phyloP scores from a whole-genome alignment of 805 yeast species.

The Soucietia sequanensis region DNA sequence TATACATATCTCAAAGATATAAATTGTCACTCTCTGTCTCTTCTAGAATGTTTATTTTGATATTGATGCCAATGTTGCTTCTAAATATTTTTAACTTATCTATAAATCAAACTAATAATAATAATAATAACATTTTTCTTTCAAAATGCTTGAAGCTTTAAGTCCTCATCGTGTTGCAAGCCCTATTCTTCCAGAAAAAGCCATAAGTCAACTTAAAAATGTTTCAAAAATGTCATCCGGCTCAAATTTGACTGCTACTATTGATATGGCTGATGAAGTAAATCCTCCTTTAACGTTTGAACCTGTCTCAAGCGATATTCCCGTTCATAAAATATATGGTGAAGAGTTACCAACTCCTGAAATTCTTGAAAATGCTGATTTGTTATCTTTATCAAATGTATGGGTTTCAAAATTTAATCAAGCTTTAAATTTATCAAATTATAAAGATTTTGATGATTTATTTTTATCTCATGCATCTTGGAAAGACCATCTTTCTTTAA shows the following conservation, averaged over 20 bases:
- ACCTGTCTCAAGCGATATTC: constrained; percentile 12
- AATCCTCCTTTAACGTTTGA: constrained; percentile 14
- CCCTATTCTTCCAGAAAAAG: not conserved
- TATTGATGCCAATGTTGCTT: no score
- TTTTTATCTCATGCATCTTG: constrained; percentile 26
- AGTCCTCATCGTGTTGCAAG: not conserved
- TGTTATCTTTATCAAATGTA: constrained; percentile 18
- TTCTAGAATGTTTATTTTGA: no score
- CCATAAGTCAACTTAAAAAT: not conserved
- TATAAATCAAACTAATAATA: no score
- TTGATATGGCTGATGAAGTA: constrained; percentile 13
- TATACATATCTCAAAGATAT: no score
- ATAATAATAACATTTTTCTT: no score
- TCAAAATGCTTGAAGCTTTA: not conserved
- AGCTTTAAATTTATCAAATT: constrained; percentile 9
- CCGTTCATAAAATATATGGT: constrained; percentile 17
- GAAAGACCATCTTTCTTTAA: constrained; percentile 37
- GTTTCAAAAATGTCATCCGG: not conserved
- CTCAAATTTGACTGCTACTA: constrained; percentile 5
- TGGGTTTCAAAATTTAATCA: constrained; percentile 30
- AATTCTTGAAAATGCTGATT: constrained; percentile 19
- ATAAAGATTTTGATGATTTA: constrained; percentile 6
- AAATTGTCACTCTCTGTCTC: no score
- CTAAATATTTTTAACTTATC: no score
- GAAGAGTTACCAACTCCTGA: constrained; percentile 20